These are phyloP conservation scores for Euphorbia celastroides DNA, from an alignment of 441 rosid species.

Conservation along the genomic window DNA sequence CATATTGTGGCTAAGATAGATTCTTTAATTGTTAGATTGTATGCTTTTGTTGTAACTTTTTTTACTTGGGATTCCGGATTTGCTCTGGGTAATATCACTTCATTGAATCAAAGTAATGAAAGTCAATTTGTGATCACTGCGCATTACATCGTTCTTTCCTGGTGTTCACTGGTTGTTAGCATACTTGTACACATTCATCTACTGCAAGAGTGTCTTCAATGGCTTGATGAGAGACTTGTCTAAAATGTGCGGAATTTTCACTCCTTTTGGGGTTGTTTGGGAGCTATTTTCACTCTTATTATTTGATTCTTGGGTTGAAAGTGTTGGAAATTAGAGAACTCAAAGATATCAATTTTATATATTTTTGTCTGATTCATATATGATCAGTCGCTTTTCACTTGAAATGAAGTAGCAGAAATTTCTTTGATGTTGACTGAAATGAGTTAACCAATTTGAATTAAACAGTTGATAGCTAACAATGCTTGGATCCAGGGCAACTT, in stretches of 20 bases:
- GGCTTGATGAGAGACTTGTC: too few relatives aligned
- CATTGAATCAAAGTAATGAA: not conserved
- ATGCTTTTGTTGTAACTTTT: not conserved
- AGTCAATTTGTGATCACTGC: not conserved
- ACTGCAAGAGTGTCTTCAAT: too few relatives aligned
- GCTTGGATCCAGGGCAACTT: conserved; percentile 62
- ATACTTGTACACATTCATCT: too few relatives aligned
- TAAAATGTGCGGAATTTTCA: too few relatives aligned
- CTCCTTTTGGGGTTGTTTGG: too few relatives aligned
- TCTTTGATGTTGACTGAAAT: not conserved
- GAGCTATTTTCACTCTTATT: too few relatives aligned
- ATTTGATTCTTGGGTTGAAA: too few relatives aligned
- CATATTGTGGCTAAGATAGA: not conserved
- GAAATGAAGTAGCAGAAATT: not conserved
- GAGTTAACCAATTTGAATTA: not conserved
- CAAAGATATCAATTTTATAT: too few relatives aligned
- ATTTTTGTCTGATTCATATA: too few relatives aligned
- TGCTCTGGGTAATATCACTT: not conserved
- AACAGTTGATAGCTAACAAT: not conserved
- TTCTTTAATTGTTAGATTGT: too few relatives aligned
- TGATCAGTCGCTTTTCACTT: too few relatives aligned
- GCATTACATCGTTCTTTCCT: not conserved
- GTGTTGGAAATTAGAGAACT: too few relatives aligned
- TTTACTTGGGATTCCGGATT: not conserved
- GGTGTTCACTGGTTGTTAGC: not conserved